A percentile compares a stretch with the other conserved stretches of the same genome.
phyloP scores from a whole-genome alignment of 305 asterid species.

The Fraxinus albicans region DNA sequence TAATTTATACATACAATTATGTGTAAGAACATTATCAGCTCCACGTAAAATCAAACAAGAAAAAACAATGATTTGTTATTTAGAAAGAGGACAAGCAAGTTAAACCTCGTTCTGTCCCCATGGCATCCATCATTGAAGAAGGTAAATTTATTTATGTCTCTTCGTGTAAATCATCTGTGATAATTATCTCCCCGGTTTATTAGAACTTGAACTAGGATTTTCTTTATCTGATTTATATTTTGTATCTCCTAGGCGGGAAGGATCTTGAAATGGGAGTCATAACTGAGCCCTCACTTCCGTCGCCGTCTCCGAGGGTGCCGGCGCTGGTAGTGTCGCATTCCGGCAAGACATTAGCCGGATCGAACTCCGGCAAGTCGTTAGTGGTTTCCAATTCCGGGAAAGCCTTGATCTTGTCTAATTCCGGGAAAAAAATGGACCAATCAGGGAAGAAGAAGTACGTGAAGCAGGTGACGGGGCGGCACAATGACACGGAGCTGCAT shows the following conservation, averaged over 20 bases:
- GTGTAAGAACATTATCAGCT: neutral
- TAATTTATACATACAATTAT: neutral
- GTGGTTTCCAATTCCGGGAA: conserved; percentile 6
- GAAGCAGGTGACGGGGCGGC: conserved; percentile 94
- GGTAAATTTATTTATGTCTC: conserved; percentile 9
- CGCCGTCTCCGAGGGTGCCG: neutral
- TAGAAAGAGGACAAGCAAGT: neutral
- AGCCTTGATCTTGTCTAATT: conserved; percentile 59
- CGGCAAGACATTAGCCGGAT: neutral
- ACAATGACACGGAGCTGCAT: conserved; percentile 92
- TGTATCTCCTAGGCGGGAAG: neutral
- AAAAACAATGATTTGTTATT: neutral
- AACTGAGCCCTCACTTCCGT: neutral
- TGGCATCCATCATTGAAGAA: conserved; percentile 22
- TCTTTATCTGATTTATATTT: neutral
- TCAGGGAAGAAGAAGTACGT: conserved; percentile 94
- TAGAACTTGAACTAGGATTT: neutral
- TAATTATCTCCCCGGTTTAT: neutral
- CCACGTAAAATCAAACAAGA: neutral
- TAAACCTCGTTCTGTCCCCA: neutral
- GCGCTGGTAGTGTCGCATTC: neutral
- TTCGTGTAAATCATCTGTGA: neutral
- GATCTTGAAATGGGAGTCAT: neutral
- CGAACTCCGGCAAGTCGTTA: neutral
- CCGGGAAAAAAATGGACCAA: conserved; percentile 71